Percentiles rank a stretch among this genome's conserved stretches.
phyloP scores from a whole-genome alignment of 1,284 basidiomycete species.

The Ceratobasidium sp. region DNA sequence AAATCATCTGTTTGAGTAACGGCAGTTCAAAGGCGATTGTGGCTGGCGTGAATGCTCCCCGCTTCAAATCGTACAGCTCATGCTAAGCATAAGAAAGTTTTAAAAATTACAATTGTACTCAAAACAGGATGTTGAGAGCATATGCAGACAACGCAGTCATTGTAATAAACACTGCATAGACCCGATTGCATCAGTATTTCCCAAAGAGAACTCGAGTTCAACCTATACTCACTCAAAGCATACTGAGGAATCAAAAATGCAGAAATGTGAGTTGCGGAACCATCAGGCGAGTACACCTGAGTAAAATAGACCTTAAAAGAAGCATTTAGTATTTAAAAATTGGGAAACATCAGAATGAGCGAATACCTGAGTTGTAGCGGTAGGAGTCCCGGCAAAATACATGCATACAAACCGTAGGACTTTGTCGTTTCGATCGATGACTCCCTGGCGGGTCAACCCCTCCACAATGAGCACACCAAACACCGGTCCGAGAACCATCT shows the following conservation, averaged over 20 bases:
- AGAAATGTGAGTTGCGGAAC: conserved; percentile 36
- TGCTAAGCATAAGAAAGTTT: background rate
- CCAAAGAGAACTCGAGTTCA: too few species aligned
- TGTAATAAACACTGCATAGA: conserved; percentile 19
- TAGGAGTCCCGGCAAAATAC: conserved; percentile 72
- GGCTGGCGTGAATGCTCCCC: background rate
- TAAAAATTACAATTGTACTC: background rate
- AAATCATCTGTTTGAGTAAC: too few species aligned
- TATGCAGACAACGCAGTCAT: conserved; percentile 30
- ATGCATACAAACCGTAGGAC: conserved; percentile 77
- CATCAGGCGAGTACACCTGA: conserved; percentile 43
- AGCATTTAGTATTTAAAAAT: background rate
- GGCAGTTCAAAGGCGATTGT: too few species aligned
- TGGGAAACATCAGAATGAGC: too few species aligned
- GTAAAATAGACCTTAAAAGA: conserved; percentile 38
- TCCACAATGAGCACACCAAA: conserved; percentile 72
- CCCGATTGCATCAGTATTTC: background rate
- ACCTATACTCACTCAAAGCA: conserved; percentile 18
- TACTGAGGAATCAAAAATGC: conserved; percentile 44
- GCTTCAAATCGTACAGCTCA: background rate
- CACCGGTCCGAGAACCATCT: conserved; percentile 72
- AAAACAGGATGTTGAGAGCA: conserved; percentile 18
- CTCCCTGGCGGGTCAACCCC: conserved; percentile 60
- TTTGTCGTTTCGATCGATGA: conserved; percentile 67
- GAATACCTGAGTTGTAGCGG: conserved; percentile 68